Base-by-base conservation (phyloP, 2,329 filamentous ascomycete species). In the Fusarium buxicola region DNA sequence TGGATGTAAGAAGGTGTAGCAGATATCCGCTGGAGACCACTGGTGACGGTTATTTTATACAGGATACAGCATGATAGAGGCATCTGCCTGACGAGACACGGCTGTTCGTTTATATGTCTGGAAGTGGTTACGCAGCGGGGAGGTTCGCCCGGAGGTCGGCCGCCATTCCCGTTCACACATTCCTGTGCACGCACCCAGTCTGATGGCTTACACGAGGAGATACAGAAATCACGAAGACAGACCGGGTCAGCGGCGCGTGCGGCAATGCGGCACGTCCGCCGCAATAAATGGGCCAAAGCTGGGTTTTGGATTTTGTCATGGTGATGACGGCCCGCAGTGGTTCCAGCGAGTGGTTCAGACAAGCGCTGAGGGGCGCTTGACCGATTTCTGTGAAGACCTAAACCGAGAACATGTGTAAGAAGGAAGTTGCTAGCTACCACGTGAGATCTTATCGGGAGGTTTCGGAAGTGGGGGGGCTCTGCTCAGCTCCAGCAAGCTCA, bases 391-490 rank as follows among this genome's bases (percentile, higher is more conserved):
- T 34, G 52, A 61, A 8, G 28, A 40, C 32, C 32, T 47, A 56
- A 49, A 52, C 57, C 41, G 35, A 51, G 49, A 56, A 21, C 10
- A 16, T 28, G 15, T n/a, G 32, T 24, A 11, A 40, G 35, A 18
- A 13, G 50, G 49, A 65, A 62, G 61, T 54, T 58, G 52, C 46
- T 38, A 11, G 34, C 34, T 35, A 24, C 62, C 65, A 70, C 60
- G 65, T 70, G 65, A 69, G 55, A 55, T 48, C 44, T 41, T 21
- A 51, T 69, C 68, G 65, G 68, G 45, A 69, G 56, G 56, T 70
- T 30, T 68, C 68, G 68, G 68, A 51, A 45, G n/a, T n/a, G n/a
- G n/a, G n/a, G n/a, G n/a, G n/a, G n/a, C n/a, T n/a, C n/a, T n/a
- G n/a, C 55, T 47, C 40, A 43, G 27, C 27, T 35, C 11, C 25